Evolutionary conservation across 2,329 filamentous ascomycete genomes (phyloP).

Genomic region (Aspergillus caelatus): DNA sequence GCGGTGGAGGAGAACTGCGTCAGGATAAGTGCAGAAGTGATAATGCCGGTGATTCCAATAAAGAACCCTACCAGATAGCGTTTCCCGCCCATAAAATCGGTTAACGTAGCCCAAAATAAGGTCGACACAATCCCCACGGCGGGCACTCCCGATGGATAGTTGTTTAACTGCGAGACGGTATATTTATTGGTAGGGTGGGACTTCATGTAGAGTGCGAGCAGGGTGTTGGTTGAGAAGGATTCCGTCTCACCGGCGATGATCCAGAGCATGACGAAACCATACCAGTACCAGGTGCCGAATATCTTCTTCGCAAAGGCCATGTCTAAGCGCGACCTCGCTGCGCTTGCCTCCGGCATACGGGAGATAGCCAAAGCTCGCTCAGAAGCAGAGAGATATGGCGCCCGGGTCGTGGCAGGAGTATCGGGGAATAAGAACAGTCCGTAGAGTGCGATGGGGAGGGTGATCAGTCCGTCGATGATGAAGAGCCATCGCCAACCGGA

Average conservation of each 20-base stretch:
- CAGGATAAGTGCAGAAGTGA: conserved; percentile 64
- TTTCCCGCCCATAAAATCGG: conserved; percentile 60
- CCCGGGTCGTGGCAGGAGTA: conserved; percentile 39
- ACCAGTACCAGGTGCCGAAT: conserved; percentile 41
- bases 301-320: conserved; percentile 31
- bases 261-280: conserved; percentile 42
- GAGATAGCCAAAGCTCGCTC: conserved; percentile 36
- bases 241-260: conserved; percentile 73
- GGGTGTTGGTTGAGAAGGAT: conserved; percentile 67
- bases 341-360: conserved; percentile 30
- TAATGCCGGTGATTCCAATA: conserved; percentile 65
- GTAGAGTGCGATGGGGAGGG: conserved; percentile 46
- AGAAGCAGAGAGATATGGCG: conserved; percentile 36
- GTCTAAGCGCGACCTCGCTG: conserved; percentile 24
- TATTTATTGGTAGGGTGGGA: conserved; percentile 49
- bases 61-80: conserved; percentile 69
- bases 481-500: conserved; percentile 43
- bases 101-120: conserved; percentile 70
- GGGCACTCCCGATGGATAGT: conserved; percentile 57
- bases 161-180: conserved; percentile 54
- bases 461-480: conserved; percentile 45
- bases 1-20: conserved; percentile 55
- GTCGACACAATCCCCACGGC: conserved; percentile 60
- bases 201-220: conserved; percentile 58
- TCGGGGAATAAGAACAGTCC: conserved; percentile 48